Evolutionary conservation across 2,329 filamentous ascomycete genomes (phyloP), one percentile per base, ranked within the genome.

Genomic region (Pleoardoris graminearum): DNA sequence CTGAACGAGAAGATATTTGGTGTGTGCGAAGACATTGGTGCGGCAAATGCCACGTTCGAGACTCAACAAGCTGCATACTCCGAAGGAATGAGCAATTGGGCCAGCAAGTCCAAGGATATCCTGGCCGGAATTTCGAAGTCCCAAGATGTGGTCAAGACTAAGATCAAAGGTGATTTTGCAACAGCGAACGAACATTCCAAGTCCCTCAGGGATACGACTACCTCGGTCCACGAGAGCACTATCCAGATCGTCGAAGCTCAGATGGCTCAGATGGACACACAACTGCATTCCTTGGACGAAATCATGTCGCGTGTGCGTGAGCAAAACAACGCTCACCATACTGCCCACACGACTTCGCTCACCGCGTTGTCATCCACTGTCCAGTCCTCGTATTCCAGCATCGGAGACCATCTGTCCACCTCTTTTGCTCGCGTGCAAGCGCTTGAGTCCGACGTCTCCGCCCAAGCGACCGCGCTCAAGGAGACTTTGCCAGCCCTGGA

Each of bases 191-290:
- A 88, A 51, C 87, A 90, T 66, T 95, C 91, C 63, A 85, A 81
- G n/a, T 86, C 88, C 5, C 93, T 99, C 62, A 90, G 93, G 62
- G 82, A 83, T 7, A 89, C 89, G 0, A 92, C 93, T 0, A 88
- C 89, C 62, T 90, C 90, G 2, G 91, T 97, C 1, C 92, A 99
- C 61, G 88, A 89, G 29, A 89, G 96, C 74, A 97, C 93, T 0
- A 85, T 96, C 25, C 87, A 87, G 6, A 93, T 95, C 52, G 92
- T 97, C 11, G 89, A 93, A 66, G 87, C 89, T 51, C 94, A 99
- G 75, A 89, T 95, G 76, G 82, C 84, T 50, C 90, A 96, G 61
- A 88, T 99, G 68, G 87, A 89, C 55, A 82, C 81, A n/a, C 91
- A 97, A 73, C 92, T 99, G 83, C 84, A 86, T 51, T 89, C 90